Conservation (phyloP, 805 yeast genomes). For the Saccharomycopsis fibuligera region DNA sequence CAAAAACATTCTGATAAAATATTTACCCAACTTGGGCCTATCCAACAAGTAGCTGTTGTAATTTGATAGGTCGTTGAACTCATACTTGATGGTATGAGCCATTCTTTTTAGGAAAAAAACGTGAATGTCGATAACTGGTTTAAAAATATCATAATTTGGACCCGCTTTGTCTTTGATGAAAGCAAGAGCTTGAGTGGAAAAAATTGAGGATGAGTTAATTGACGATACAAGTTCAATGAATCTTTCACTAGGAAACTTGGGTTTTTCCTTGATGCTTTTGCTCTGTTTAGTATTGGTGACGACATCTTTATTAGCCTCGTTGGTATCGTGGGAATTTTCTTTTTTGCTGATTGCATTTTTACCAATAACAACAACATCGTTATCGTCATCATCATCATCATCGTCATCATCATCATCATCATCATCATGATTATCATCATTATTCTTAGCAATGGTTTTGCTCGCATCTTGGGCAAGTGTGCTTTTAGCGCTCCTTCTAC, state of each 20-base stretch:
- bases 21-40: background rate
- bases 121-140: slow-evolving; percentile 10
- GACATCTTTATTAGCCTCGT: background rate
- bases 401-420: too few species aligned
- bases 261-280: background rate
- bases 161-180: slow-evolving; percentile 11
- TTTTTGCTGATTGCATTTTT: background rate
- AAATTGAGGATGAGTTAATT: background rate
- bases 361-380: too few species aligned
- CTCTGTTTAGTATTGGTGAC: background rate
- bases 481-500: too few species aligned
- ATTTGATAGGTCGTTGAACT: slow-evolving; percentile 6
- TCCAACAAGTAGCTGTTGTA: background rate
- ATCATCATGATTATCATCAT: too few species aligned
- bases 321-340: background rate
- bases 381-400: too few species aligned
- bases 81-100: slow-evolving; percentile 8
- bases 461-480: too few species aligned
- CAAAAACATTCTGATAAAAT: slow-evolving; percentile 5
- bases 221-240: slow-evolving; percentile 8
- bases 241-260: slow-evolving; percentile 2
- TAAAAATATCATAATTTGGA: slow-evolving; percentile 6
- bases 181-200: background rate
- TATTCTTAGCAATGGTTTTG: too few species aligned
- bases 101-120: slow-evolving; percentile 1